Conservation (phyloP, 106 monocot species). For the Allium cepa region DNA sequence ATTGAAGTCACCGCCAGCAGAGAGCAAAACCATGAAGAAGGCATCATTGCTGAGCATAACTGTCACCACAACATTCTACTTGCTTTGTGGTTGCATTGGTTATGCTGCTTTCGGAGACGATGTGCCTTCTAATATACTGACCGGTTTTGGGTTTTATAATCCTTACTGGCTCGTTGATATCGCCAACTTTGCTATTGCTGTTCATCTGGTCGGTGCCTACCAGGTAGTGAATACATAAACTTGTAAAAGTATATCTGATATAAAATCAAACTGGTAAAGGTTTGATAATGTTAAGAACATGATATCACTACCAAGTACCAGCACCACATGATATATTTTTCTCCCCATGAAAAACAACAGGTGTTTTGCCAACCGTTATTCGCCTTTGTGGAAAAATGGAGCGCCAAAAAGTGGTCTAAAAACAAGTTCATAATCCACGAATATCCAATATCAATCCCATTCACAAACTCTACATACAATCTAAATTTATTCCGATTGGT, state of each 20-base stretch:
- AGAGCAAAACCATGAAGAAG: slow-evolving; percentile 28
- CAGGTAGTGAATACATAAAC: slow-evolving; percentile 3
- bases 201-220: slow-evolving; percentile 17
- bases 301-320: not conserved
- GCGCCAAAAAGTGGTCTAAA: slow-evolving; percentile 2
- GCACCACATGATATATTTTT: not conserved
- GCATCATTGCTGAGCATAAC: slow-evolving; percentile 24
- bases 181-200: slow-evolving; percentile 13
- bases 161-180: slow-evolving; percentile 17
- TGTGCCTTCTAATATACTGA: slow-evolving; percentile 33
- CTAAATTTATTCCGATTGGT: slow-evolving; percentile 13
- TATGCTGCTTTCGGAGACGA: slow-evolving; percentile 36
- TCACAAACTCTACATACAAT: not conserved
- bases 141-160: slow-evolving; percentile 26
- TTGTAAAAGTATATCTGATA: not conserved
- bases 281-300: not conserved
- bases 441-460: slow-evolving; percentile 1
- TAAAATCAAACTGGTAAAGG: not conserved
- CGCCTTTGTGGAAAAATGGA: slow-evolving; percentile 12
- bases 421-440: slow-evolving; percentile 12
- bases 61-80: slow-evolving; percentile 36
- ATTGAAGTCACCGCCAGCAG: slow-evolving; percentile 30
- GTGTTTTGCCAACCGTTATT: slow-evolving; percentile 10
- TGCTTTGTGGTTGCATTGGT: slow-evolving; percentile 38
- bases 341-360: not conserved